A percentile compares a stretch with the other conserved stretches of the same genome.
phyloP scores from a whole-genome alignment of 768 basidiomycete species.

The Russula emetica region DNA sequence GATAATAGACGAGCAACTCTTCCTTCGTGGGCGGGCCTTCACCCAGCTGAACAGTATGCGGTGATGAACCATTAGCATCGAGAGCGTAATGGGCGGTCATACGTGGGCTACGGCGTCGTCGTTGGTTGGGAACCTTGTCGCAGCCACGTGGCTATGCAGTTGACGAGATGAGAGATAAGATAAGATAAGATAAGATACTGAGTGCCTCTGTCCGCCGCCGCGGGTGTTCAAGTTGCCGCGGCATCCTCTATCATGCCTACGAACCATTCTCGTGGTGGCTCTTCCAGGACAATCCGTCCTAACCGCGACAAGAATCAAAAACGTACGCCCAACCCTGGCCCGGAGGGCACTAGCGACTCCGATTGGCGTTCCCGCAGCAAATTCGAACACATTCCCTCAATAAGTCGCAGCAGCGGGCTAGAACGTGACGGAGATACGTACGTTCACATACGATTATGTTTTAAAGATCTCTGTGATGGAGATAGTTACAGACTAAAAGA shows the following conservation, averaged over 20 bases:
- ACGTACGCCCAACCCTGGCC: background rate
- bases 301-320: background rate
- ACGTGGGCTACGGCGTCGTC: background rate
- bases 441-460: constrained; percentile 32
- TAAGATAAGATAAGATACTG: constrained; percentile 3
- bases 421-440: constrained; percentile 73
- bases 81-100: constrained; percentile 6
- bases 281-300: background rate
- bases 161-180: background rate
- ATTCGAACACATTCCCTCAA: constrained; percentile 56
- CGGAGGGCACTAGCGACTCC: background rate
- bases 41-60: constrained; percentile 39
- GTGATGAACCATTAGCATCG: background rate
- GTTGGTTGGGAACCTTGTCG: background rate
- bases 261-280: constrained; percentile 4
- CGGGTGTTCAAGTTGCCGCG: no score
- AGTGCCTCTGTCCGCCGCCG: no score
- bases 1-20: constrained; percentile 65
- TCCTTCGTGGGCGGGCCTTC: constrained; percentile 65
- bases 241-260: constrained; percentile 5
- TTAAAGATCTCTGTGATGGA: constrained; percentile 6
- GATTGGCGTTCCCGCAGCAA: background rate
- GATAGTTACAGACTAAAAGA: constrained; percentile 55
- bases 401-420: constrained; percentile 73
- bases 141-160: background rate